Base-by-base conservation (phyloP, 1,284 basidiomycete genomes). In the Pisolithus thermaeus region DNA sequence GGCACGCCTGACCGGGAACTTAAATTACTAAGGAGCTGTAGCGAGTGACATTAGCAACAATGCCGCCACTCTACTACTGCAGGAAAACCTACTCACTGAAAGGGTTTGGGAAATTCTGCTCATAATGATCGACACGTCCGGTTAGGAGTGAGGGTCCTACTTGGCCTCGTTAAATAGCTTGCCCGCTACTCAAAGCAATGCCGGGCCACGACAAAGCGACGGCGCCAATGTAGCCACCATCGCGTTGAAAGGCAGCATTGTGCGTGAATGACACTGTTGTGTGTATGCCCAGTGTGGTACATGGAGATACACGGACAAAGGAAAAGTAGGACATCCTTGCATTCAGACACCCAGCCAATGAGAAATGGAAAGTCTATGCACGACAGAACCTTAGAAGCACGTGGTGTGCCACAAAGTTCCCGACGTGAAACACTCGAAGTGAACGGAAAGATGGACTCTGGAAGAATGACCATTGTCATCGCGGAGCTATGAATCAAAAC, bases 91-190 rank as follows among this genome's bases (percentile, higher is more conserved):
- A 40, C 64, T 64, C 43, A 68, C 64, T 48, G 61, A 68, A 53
- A 62, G 49, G 4, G 56, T 65, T 53, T 65, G 62, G 1, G 67
- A 65, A 58, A 67, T 54, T 64, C 62, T 65, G 64, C 64, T 62
- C 67, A 67, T 68, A 30, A 40, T 43, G 20, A 37, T n/a, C 8
- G 28, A 16, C 18, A 41, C n/a, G 38, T 35, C 28, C 28, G 45
- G 44, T 23, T 47, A 23, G 23, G 18, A 39, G 44, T 23, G 23
- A 18, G 47, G 4, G 44, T n/a, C 27, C 28, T 37, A 44, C 28
- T 22, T 30, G 22, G 48, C 12, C 22, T 20, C 22, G 35, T 53
- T 68, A 67, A 60, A 68, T 63, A 68, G 22, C 18, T n/a, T 47
- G 27, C 37, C 56, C 42, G 56, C 63, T 65, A 63, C 60, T 50